Evolutionary conservation across 495 filamentous ascomycete genomes (phyloP), one percentile per base, ranked within the genome.

Genomic region (Penicillium fimorum): DNA sequence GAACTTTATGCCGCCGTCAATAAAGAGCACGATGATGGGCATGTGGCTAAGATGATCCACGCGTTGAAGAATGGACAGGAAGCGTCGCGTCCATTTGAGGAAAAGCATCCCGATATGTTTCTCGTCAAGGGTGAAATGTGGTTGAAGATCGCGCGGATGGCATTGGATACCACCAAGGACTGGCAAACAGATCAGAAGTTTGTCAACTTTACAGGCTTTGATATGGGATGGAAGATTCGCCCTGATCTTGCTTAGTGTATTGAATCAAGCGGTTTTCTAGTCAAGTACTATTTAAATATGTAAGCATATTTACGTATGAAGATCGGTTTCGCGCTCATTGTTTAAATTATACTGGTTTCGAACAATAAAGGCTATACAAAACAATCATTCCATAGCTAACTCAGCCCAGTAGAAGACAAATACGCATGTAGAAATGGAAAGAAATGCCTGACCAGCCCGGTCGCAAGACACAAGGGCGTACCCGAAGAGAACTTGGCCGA

Each of bases 21-120:
- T 30, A 30, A 30, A 30, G 29, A 30, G 29, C 29, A 30, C 29
- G 74, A 77, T 48, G 74, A 77, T 54, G 74, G 74, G 2, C 74
- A 75, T 59, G 55, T 66, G 13, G 64, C 62, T 22, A 77, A 77
- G 56, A 62, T 73, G 49, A 52, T 73, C 10, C 65, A 73, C 4
- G 67, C 73, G 9, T 33, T 70, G 48, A 68, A 66, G 57, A 65
- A 70, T 53, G 74, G 63, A 7, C 61, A 74, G 58, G 52, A 70
- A 32, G 51, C 58, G 12, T 56, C 38, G 1, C 44, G 46, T 37
- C 29, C 24, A 29, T 70, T 59, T 53, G 66, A 73, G 60, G 22
- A 60, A 22, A 55, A 60, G 1, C 40, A 41, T 11, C 24, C 8
- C 20, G 54, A 53, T n/a, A 50, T 22, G 18, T 61, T 75, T 41